phyloP scores from a whole-genome alignment of 2,329 filamentous ascomycete genomes.

The Thielaviopsis populi region DNA sequence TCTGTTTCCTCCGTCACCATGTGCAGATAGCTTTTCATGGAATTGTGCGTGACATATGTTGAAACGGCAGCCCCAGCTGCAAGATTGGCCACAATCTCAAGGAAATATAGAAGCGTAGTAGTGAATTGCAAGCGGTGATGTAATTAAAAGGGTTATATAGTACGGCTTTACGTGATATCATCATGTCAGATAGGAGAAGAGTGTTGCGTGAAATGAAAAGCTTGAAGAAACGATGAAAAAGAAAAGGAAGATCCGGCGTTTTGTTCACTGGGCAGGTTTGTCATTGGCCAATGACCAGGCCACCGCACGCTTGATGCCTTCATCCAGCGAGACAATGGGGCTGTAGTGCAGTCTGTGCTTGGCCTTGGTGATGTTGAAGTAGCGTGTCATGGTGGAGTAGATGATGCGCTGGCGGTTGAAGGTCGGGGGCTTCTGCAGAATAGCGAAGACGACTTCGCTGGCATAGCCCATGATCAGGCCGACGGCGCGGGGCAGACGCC shows the following conservation, averaged over 20 bases:
- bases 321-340: constrained; percentile 50
- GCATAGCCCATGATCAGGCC: constrained; percentile 38
- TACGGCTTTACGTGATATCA: background rate
- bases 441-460: constrained; percentile 36
- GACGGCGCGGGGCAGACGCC: constrained; percentile 37
- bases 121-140: background rate
- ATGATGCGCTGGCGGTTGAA: constrained; percentile 45
- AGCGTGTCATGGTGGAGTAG: constrained; percentile 60
- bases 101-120: background rate
- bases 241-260: background rate
- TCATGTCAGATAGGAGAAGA: background rate
- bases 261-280: constrained; percentile 10
- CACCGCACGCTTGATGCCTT: constrained; percentile 43
- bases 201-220: background rate
- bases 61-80: background rate
- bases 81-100: background rate
- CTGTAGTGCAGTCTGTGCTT: constrained; percentile 53
- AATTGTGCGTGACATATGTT: background rate
- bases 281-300: constrained; percentile 37
- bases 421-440: constrained; percentile 38
- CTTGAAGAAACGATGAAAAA: background rate
- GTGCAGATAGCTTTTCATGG: background rate
- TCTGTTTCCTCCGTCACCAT: too few relatives aligned
- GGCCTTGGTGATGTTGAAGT: constrained; percentile 65
- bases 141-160: background rate